phyloP scores from a whole-genome alignment of 192 early-diverging fungal genomes.

The Coemansia interrupta region DNA sequence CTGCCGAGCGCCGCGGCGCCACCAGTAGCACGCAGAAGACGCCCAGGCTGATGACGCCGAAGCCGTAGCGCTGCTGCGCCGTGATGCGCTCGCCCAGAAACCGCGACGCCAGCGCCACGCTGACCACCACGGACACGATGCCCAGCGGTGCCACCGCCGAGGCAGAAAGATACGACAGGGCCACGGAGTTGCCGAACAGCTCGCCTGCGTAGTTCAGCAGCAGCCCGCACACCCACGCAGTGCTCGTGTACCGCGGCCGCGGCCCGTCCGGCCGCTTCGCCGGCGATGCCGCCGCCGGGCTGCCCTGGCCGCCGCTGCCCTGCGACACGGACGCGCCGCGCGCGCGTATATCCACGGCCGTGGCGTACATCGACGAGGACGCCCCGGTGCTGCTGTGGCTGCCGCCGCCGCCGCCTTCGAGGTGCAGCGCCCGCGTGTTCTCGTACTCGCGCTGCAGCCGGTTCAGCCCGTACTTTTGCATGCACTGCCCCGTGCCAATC shows the following conservation, averaged over 20 bases:
- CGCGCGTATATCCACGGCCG: constrained; percentile 20
- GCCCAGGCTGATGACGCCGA: constrained; percentile 39
- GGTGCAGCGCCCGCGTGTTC: constrained; percentile 8
- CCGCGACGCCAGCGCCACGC: constrained; percentile 40
- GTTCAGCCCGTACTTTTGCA: constrained; percentile 52
- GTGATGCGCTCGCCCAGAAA: constrained; percentile 49
- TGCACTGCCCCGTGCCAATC: constrained; percentile 49
- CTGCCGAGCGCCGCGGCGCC: constrained; percentile 37
- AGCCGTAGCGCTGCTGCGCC: constrained; percentile 42
- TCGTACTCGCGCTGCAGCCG: constrained; percentile 40
- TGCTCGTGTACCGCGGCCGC: constrained; percentile 36
- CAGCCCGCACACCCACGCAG: constrained; percentile 39
- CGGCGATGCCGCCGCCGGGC: background rate
- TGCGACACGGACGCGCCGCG: constrained; percentile 13
- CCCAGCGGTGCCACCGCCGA: constrained; percentile 50
- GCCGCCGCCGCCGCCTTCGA: constrained; percentile 14
- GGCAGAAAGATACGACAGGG: constrained; percentile 49
- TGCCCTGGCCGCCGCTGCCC: background rate
- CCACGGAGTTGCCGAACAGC: constrained; percentile 47
- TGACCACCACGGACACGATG: constrained; percentile 45
- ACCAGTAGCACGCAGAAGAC: constrained; percentile 43
- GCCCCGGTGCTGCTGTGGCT: background rate
- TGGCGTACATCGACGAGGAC: constrained; percentile 8
- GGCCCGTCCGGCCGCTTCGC: background rate
- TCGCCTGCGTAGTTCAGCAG: constrained; percentile 49